Evolutionary conservation across 257 asterid species (phyloP), one percentile per base, ranked within the genome.

Genomic region (Eustoma russellianum): DNA sequence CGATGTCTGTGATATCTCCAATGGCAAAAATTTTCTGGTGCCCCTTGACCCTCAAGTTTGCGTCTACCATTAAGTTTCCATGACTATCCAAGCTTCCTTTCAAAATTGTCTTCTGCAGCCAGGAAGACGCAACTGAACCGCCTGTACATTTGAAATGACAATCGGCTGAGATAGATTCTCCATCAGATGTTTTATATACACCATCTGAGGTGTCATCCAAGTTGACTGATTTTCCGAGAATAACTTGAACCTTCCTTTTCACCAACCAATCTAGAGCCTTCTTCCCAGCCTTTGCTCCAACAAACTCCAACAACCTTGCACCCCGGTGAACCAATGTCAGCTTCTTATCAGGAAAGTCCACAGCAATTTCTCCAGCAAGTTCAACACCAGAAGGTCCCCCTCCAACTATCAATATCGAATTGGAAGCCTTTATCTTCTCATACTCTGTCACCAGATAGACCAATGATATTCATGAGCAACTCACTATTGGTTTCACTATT

Each of bases 351-450:
- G 97, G 94, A 69, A 77, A 89, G 69, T 85, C 86, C 14, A 61
- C 80, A 17, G 71, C 57, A 46, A 89, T 79, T 67, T 89, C 97
- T 58, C 66, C 79, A 56, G 97, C 97, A n/a, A 89, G 75, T 65
- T 89, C 97, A 13, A 89, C 97, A 55, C 97, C 95, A 17, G 76
- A 74, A 50, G 97, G 95, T 9, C 97, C 97, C 17, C 97, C 97
- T 68, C 97, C 95, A 51, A 89, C 72, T 50, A 86, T 66, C 73
- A 89, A 66, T 30, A 89, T 62, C 3, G 88, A 76, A 45, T 70
- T 65, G 4, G 97, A 75, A 0, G 86, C 70, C 66, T 70, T 79
- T 55, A 89, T 89, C 85, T 76, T 89, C 50, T 68, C 82, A n/a
- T 83, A 71, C 50, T 89, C 97, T 85, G 77, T 47, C 45, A 50